Evolutionary conservation across 2,329 filamentous ascomycete genomes (phyloP), one percentile per base, ranked within the genome.

Genomic region (Aspergillus oerlinghausenensis): DNA sequence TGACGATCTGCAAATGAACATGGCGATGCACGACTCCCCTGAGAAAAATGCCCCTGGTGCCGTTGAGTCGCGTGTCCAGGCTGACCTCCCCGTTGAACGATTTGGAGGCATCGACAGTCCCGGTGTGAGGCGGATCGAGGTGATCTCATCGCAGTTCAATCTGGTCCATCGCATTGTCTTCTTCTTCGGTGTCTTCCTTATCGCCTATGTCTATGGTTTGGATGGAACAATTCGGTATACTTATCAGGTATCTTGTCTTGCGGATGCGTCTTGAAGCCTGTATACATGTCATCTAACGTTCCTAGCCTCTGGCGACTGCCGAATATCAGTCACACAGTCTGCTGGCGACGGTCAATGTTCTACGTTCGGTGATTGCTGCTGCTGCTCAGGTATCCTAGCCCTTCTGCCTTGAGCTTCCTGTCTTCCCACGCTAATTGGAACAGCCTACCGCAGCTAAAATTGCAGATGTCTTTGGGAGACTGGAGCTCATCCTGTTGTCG

Each of bases 151-250:
- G 23, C 56, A 58, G 25, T 35, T 58, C 35, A 45, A 32, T 3
- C 35, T 57, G 21, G 57, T 63, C 14, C 83, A 87, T 66, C 82
- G 83, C 29, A 60, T 83, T 57, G 75, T 78, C 59, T 79, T 88
- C 67, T 87, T 88, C 70, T 65, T 81, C 9, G 77, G 84, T 25
- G 76, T 88, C 60, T 88, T 88, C 67, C 68, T 88, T 32, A 73
- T 88, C 53, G 81, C 84, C 10, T 88, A 87, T 67, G 82, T 80
- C 35, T 88, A 88, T 67, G 82, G 83, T 1, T 75, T 87, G 23
- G 84, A 87, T 60, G 81, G 81, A 25, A 81, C 76, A 1, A 75
- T 86, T 47, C 79, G 84, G 14, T 60, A 60, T 11, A 76, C 78
- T 6, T 85, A 83, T 63, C 80, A 80, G 63, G 68, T 69, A 17